These are phyloP conservation scores for Cladosporium sp. DNA, from an alignment of 2,329 filamentous ascomycete genomes.

Conservation along the genomic window DNA sequence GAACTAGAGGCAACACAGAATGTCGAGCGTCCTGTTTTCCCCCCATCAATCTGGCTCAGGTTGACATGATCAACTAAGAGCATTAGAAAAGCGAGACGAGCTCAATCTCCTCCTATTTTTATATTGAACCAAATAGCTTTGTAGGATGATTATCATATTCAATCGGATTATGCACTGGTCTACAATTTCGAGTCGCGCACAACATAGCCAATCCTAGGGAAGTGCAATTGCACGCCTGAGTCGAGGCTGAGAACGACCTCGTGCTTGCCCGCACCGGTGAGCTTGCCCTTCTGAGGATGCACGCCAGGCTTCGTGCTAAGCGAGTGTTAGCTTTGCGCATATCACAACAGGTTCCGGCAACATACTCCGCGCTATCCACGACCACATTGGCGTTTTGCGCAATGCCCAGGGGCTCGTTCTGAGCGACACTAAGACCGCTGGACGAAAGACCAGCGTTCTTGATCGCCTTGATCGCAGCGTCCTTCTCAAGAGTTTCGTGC, in stretches of 20 bases:
- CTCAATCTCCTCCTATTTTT: neutral
- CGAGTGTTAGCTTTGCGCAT: constrained; percentile 18
- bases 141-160: neutral
- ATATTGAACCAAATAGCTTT: neutral
- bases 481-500: constrained; percentile 21
- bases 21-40: no score
- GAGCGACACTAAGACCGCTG: neutral
- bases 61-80: neutral
- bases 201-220: constrained; percentile 42
- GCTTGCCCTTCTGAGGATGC: constrained; percentile 33
- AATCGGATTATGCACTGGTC: neutral
- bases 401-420: constrained; percentile 15
- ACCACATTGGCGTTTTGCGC: constrained; percentile 19
- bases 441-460: constrained; percentile 22
- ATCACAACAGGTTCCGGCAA: neutral
- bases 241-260: constrained; percentile 33
- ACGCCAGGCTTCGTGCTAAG: constrained; percentile 24
- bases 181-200: constrained; percentile 23
- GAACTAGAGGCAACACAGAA: neutral
- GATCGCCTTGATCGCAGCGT: constrained; percentile 18
- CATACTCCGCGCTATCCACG: constrained; percentile 21
- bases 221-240: constrained; percentile 38
- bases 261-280: constrained; percentile 28
- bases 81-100: neutral
- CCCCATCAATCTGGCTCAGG: neutral